Evolutionary conservation across 176 grass and related monocot species (phyloP), one percentile per base, ranked within the genome.

Genomic region (Pharus latifolius): DNA sequence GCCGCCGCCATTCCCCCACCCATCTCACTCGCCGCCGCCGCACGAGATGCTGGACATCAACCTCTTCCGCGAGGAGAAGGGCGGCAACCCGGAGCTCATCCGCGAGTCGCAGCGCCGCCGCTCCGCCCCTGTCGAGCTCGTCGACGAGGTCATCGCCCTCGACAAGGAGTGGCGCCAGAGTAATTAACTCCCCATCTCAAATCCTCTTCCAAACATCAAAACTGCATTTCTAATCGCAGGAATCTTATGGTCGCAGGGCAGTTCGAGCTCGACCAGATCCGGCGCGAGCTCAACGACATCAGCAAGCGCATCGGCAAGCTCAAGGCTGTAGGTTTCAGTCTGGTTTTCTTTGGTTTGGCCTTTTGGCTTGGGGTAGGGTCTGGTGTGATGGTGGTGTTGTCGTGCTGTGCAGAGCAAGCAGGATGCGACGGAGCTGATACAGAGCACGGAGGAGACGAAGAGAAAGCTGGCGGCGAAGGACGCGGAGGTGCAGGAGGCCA

Each of bases 291-390:
- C 78, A 94, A 94, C 56, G 83, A 80, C 27, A 92, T 89, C 52
- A 99, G 80, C 75, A 99, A 91, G 82, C 85, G 91, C 59, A 83
- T 94, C 56, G 90, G 78, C 30, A 85, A 85, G 72, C 90, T 99
- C 41, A 99, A 86, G 68, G 67, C 86, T 10, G 93, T 97, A 80
- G 44, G 69, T 50, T 32, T 48, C 52, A 13, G 42, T 55, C 32
- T 42, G 52, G 3, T 35, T 35, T 35, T 27, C 22, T 10, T 38
- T 72, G 5, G 9, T 60, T 23, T 32, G 0, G 4, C 5, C 77
- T 49, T 12, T 24, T 43, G 3, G 8, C 2, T 17, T 9, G 10
- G 16, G 28, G 40, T 42, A 20, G n/a, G 22, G 37, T 76, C 45
- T 56, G 12, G 10, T 12, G 9, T 74, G 26, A 58, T 60, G 52